Evolutionary conservation across 352 stramenopile species (phyloP).

Genomic region (Pythium aphanidermatum): DNA sequence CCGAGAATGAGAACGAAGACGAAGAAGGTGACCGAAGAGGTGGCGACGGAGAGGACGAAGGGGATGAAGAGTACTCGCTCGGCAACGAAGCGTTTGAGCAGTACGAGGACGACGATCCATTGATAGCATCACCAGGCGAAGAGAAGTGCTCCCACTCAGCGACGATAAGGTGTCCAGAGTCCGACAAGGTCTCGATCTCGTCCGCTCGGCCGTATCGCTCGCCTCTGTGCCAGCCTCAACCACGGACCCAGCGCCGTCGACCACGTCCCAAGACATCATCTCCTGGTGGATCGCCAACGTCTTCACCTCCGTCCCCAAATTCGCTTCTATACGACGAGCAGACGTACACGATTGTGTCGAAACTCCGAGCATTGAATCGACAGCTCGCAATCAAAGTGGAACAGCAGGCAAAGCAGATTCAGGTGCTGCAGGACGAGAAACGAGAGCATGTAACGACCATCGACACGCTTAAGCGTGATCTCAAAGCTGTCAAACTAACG

Average conservation of each 20-base stretch:
- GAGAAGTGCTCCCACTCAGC: too few relatives aligned
- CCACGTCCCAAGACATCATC: not conserved
- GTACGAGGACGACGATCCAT: slow-evolving; percentile 20
- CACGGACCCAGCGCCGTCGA: not conserved
- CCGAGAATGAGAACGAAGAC: slow-evolving; percentile 7
- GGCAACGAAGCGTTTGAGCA: slow-evolving; percentile 33
- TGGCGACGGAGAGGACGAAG: slow-evolving; percentile 1
- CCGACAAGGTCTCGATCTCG: not conserved
- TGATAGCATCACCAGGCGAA: too few relatives aligned
- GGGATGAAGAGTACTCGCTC: slow-evolving; percentile 23
- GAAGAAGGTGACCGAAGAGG: not conserved
- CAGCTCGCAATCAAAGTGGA: slow-evolving; percentile 36
- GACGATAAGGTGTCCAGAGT: not conserved
- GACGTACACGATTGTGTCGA: slow-evolving; percentile 48
- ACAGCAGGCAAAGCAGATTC: slow-evolving; percentile 42
- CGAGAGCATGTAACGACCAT: slow-evolving; percentile 36
- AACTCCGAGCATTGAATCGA: slow-evolving; percentile 43
- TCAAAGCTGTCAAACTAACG: slow-evolving; percentile 44
- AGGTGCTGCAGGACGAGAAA: slow-evolving; percentile 42
- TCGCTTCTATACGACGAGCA: slow-evolving; percentile 37
- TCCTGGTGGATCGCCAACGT: not conserved
- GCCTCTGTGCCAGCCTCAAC: not conserved
- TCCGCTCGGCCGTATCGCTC: too few relatives aligned
- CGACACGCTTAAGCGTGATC: slow-evolving; percentile 32
- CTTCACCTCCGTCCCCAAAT: not conserved